Percentiles rank a stretch among this genome's conserved stretches.
These are phyloP conservation scores for Tardiomyces depauwii DNA, from an alignment of 1,139 yeast genomes.

Conservation along the genomic window DNA sequence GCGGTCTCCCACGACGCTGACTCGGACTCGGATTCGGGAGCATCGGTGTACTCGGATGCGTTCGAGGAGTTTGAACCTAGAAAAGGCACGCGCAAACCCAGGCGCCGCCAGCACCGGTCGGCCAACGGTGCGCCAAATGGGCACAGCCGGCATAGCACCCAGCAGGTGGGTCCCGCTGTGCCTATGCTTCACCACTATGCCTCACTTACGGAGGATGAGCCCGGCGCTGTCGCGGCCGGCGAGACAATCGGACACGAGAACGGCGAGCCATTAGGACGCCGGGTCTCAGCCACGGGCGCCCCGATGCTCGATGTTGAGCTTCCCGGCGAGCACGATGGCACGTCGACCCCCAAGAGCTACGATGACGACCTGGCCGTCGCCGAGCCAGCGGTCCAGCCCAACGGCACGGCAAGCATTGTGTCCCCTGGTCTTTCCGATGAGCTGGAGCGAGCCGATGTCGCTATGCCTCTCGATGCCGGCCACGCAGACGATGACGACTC, in stretches of 20 bases:
- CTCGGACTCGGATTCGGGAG: slow-evolving; percentile 16
- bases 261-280: too few relatives aligned
- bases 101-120: neutral
- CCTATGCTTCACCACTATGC: neutral
- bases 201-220: neutral
- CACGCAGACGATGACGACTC: slow-evolving; percentile 15
- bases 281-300: too few relatives aligned
- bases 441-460: neutral
- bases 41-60: slow-evolving; percentile 19
- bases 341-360: too few relatives aligned
- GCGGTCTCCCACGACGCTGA: slow-evolving; percentile 5
- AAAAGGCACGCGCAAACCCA: neutral
- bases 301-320: too few relatives aligned
- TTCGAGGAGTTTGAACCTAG: slow-evolving; percentile 8
- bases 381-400: slow-evolving; percentile 1
- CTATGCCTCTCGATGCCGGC: neutral
- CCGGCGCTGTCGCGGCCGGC: too few relatives aligned
- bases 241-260: too few relatives aligned
- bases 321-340: too few relatives aligned
- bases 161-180: neutral
- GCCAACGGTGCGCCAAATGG: too few relatives aligned
- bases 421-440: slow-evolving; percentile 1
- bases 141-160: too few relatives aligned
- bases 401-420: slow-evolving; percentile 2
- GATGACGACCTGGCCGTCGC: neutral